phyloP scores from a whole-genome alignment of 768 basidiomycete species.

The Sutorius australiensis region DNA sequence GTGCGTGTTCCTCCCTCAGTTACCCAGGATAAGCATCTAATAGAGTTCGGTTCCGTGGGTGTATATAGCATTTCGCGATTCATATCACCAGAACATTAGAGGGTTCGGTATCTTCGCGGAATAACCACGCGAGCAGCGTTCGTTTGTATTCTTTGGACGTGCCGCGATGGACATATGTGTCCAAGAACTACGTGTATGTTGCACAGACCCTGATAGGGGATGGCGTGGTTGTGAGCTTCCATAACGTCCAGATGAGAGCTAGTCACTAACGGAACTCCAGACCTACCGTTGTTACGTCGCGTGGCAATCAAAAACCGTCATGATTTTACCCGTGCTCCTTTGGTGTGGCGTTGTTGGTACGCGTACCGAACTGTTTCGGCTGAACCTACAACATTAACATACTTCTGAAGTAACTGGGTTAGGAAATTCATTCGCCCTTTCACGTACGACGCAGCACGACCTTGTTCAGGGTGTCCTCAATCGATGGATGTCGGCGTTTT shows the following conservation, averaged over 20 bases:
- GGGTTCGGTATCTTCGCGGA: no score
- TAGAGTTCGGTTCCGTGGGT: neutral
- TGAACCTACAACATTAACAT: neutral
- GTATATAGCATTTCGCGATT: neutral
- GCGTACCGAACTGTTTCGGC: neutral
- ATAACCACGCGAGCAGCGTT: no score
- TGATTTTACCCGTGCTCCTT: neutral
- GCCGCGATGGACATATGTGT: neutral
- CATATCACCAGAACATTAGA: no score
- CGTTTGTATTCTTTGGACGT: neutral
- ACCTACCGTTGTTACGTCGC: neutral
- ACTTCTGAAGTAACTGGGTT: neutral
- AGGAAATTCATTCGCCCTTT: no score
- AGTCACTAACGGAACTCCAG: neutral
- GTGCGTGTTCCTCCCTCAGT: neutral
- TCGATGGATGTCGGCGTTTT: neutral
- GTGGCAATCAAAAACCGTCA: neutral
- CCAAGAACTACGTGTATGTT: neutral
- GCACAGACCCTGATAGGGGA: neutral
- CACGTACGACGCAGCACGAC: accelerated
- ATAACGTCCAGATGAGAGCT: neutral
- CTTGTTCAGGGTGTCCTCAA: neutral
- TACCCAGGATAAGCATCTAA: neutral
- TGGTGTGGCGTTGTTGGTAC: neutral
- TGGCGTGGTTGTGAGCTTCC: neutral